Evolutionary conservation across 2,329 filamentous ascomycete genomes (phyloP), one percentile per base, ranked within the genome.

Genomic region (Pseudogymnoascus sp.): DNA sequence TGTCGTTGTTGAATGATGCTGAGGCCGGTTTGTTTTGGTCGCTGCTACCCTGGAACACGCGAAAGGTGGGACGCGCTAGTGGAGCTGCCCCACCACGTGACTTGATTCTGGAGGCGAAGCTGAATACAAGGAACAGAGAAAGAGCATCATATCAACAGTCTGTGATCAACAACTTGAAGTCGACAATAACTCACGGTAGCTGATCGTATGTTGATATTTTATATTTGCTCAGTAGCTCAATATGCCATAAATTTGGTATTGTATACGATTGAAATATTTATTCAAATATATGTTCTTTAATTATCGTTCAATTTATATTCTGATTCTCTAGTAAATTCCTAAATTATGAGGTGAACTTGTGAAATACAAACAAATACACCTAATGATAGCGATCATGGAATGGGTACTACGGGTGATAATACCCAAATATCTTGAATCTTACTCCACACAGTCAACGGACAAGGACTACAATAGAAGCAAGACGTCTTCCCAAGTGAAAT

Each of bases 61-160:
- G 45, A 52, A 52, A 52, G 45, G 45, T 52, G 45, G 45, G 45
- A 52, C 26, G 45, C 45, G 26, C 45, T 52, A 52, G 45, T 52
- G 45, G n/a, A 12, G 45, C 15, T 52, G 45, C 9, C 45, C 5
- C 45, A 52, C 45, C 45, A 52, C 45, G 45, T 52, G 45, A 52
- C 45, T 30, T 10, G n/a, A 12, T 52, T 7, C 26, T 12, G n/a
- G 12, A 18, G 41, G n/a, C 41, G 41, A 52, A n/a, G 9, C 28
- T 12, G 23, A 19, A 52, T 30, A 30, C 45, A 30, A 52, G 41
- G 26, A 52, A 30, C 23, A 30, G 41, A 30, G 26, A 52, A 52
- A 21, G 37, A 39, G 12, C 19, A 19, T 21, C 37, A 15, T 26
- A 5, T 15, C 3, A 41, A 26, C 41, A 15, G 21, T 8, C 21